These are phyloP conservation scores for Pyrenophora tritici-repentis DNA, from an alignment of 2,329 filamentous ascomycete species.

Conservation along the genomic window DNA sequence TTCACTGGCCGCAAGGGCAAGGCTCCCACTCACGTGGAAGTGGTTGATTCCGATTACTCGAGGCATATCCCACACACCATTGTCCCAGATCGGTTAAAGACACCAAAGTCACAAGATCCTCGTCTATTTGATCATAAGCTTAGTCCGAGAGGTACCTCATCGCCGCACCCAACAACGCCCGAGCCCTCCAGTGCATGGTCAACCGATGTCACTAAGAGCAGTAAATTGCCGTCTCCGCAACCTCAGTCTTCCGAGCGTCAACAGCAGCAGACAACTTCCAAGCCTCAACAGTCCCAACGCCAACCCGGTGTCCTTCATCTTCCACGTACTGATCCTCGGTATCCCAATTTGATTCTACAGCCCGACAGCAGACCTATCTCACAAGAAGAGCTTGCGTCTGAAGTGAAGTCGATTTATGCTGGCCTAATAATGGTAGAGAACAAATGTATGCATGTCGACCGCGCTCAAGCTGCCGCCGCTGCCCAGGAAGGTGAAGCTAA, in stretches of 20 bases:
- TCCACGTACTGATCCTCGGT: constrained; percentile 37
- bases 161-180: constrained; percentile 26
- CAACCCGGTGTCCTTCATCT: constrained; percentile 44
- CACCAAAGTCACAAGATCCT: constrained; percentile 23
- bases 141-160: constrained; percentile 14
- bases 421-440: constrained; percentile 85
- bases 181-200: constrained; percentile 34
- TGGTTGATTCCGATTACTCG: constrained; percentile 34
- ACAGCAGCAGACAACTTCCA: constrained; percentile 18
- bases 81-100: constrained; percentile 18
- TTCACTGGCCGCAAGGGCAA: constrained; percentile 33
- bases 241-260: constrained; percentile 17
- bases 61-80: constrained; percentile 26
- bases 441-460: constrained; percentile 84
- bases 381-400: constrained; percentile 76
- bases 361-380: constrained; percentile 71
- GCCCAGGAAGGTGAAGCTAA: constrained; percentile 53
- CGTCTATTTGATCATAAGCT: constrained; percentile 31
- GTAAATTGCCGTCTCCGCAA: constrained; percentile 21
- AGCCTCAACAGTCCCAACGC: constrained; percentile 19
- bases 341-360: constrained; percentile 56
- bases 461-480: constrained; percentile 60
- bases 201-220: constrained; percentile 25
- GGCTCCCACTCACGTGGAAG: constrained; percentile 25
- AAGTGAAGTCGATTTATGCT: constrained; percentile 83